phyloP scores from a whole-genome alignment of 495 filamentous ascomycete species.

The Hamigera avellanea region DNA sequence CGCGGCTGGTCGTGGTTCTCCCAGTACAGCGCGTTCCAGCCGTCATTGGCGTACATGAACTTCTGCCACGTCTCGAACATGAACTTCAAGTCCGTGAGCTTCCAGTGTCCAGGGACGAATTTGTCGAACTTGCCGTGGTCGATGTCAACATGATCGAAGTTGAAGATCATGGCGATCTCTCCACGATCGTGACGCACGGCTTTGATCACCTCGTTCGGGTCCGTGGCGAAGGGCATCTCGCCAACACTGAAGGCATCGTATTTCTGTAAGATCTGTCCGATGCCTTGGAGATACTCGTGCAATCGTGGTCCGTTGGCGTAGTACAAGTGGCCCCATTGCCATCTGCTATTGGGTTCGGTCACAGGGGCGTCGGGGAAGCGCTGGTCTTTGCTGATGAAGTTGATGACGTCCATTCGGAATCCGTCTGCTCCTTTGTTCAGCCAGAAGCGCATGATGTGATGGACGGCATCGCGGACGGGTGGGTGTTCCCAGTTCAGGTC shows the following conservation, averaged over 20 bases:
- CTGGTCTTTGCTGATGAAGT: conserved; percentile 53
- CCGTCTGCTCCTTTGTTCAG: conserved; percentile 55
- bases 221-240: conserved; percentile 52
- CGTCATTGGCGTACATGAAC: conserved; percentile 56
- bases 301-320: conserved; percentile 56
- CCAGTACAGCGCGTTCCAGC: conserved; percentile 61
- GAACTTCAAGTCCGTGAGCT: conserved; percentile 43
- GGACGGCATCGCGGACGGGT: conserved; percentile 49
- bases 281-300: conserved; percentile 51
- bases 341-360: conserved; percentile 32
- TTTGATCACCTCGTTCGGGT: conserved; percentile 46
- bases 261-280: conserved; percentile 52
- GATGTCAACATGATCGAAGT: conserved; percentile 54
- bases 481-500: conserved; percentile 69
- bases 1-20: conserved; percentile 67
- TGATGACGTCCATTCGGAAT: conserved; percentile 60
- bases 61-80: conserved; percentile 54
- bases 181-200: conserved; percentile 44
- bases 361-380: conserved; percentile 50
- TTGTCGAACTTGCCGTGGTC: conserved; percentile 42
- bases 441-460: conserved; percentile 62
- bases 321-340: conserved; percentile 43
- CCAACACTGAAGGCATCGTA: conserved; percentile 63
- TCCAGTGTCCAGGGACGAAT: conserved; percentile 39
- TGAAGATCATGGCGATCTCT: conserved; percentile 68